Evolutionary conservation across 2,329 filamentous ascomycete genomes (phyloP).

Genomic region (Claviceps lovelessii): DNA sequence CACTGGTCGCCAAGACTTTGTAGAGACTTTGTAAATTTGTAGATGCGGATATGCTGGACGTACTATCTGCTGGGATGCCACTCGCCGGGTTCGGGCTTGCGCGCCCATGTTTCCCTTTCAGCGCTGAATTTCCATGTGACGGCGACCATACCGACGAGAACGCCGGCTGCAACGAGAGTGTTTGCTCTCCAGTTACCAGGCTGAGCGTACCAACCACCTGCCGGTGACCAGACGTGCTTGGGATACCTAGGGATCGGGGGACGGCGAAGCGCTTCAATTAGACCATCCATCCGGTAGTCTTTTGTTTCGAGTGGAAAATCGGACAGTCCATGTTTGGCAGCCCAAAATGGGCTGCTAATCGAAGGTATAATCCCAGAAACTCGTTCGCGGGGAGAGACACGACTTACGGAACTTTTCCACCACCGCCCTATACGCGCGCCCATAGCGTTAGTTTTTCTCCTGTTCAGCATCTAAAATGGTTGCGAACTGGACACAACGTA

Average conservation of each 20-base stretch:
- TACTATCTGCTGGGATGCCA: slow-evolving; percentile 81
- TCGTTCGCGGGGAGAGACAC: not conserved
- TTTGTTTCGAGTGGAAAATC: too few species aligned
- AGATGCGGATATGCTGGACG: slow-evolving; percentile 19
- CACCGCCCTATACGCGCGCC: slow-evolving; percentile 51
- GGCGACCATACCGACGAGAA: slow-evolving; percentile 53
- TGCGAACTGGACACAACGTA: slow-evolving; percentile 18
- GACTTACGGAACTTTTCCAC: slow-evolving; percentile 48
- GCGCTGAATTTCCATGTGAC: slow-evolving; percentile 60
- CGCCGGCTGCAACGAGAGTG: slow-evolving; percentile 59
- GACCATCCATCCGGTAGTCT: not conserved
- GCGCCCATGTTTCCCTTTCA: slow-evolving; percentile 55
- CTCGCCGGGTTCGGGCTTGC: slow-evolving; percentile 60
- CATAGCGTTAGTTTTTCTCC: not conserved
- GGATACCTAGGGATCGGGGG: slow-evolving; percentile 51
- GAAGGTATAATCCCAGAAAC: not conserved
- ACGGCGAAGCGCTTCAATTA: not conserved
- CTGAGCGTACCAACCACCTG: slow-evolving; percentile 94
- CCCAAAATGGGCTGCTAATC: not conserved
- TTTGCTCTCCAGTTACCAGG: slow-evolving; percentile 91
- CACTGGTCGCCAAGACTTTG: not conserved
- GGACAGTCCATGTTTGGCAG: slow-evolving; percentile 1
- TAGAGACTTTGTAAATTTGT: not conserved
- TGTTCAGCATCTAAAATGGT: not conserved
- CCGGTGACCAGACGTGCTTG: slow-evolving; percentile 98